Percentiles rank a stretch among this genome's conserved stretches.
Evolutionary conservation across 2,329 filamentous ascomycete species (phyloP).

Genomic region (Balansia obtecta): DNA sequence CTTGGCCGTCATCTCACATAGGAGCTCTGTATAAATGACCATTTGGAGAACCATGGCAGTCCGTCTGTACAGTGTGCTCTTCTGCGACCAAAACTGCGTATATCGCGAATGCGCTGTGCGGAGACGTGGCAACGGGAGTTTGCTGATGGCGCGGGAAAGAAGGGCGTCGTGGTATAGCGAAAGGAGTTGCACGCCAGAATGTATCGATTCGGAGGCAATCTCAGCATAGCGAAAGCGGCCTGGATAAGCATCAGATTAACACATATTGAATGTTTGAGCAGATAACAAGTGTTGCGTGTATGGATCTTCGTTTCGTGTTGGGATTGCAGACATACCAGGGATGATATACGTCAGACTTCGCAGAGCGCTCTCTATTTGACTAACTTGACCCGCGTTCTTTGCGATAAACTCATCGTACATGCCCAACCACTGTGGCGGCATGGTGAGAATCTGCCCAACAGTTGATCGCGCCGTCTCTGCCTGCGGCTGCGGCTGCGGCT

Average conservation of each 20-base stretch:
- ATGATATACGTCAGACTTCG: conserved; percentile 93
- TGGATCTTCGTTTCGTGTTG: too few species aligned
- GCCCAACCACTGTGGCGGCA: conserved; percentile 51
- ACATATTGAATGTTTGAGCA: too few species aligned
- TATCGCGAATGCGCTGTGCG: conserved; percentile 50
- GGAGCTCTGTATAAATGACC: conserved; percentile 84
- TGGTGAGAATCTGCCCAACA: conserved; percentile 3
- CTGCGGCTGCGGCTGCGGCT: neutral
- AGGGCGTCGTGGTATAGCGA: conserved; percentile 88
- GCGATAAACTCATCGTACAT: conserved; percentile 85
- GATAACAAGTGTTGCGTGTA: too few species aligned
- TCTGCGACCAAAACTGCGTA: conserved; percentile 53
- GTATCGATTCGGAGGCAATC: conserved; percentile 83
- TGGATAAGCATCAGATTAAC: conserved; percentile 16
- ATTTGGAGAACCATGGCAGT: conserved; percentile 76
- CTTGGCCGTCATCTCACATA: conserved; percentile 97
- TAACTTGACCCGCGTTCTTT: conserved; percentile 86
- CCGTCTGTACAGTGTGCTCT: conserved; percentile 60
- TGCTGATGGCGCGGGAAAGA: conserved; percentile 52
- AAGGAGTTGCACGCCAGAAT: conserved; percentile 79
- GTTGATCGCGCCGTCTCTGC: neutral
- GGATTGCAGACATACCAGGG: conserved; percentile 42
- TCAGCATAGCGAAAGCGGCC: conserved; percentile 85
- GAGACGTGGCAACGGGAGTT: conserved; percentile 41
- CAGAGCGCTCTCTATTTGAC: conserved; percentile 87